Conservation (phyloP, 257 asterid species). For the Oldenlandia corymbosa region DNA sequence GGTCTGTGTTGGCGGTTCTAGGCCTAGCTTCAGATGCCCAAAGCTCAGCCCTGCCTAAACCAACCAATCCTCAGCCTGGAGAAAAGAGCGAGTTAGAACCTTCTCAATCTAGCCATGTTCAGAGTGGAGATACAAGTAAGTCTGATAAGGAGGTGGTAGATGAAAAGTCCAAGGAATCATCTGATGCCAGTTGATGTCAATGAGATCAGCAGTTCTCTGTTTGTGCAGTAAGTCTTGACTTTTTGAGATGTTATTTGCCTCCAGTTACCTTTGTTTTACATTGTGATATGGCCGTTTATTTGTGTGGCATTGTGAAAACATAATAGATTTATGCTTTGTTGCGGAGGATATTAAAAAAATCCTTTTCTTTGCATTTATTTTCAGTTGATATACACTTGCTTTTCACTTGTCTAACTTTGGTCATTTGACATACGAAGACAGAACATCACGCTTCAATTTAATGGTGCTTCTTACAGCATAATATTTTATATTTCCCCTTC, state of each 20-base stretch:
- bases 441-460: no score
- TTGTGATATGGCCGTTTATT: background rate
- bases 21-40: slow-evolving; percentile 68
- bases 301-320: background rate
- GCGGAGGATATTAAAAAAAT: no score
- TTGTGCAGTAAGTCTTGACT: slow-evolving; percentile 7
- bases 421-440: no score
- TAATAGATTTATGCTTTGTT: no score
- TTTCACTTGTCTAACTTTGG: no score
- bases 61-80: slow-evolving; percentile 20
- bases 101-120: slow-evolving; percentile 23
- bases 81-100: slow-evolving; percentile 15
- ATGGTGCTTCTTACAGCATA: no score
- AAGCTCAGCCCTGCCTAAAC: slow-evolving; percentile 38
- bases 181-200: slow-evolving; percentile 30
- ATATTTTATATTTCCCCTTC: no score
- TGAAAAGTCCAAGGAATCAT: slow-evolving; percentile 61
- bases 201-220: background rate
- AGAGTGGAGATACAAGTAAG: slow-evolving; percentile 44
- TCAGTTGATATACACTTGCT: no score
- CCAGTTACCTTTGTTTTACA: background rate
- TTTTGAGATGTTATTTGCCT: background rate
- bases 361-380: no score
- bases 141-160: slow-evolving; percentile 51
- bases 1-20: slow-evolving; percentile 72